These are phyloP conservation scores for Melaleuca alternifolia DNA, from an alignment of 345 rosid genomes.

Conservation along the genomic window DNA sequence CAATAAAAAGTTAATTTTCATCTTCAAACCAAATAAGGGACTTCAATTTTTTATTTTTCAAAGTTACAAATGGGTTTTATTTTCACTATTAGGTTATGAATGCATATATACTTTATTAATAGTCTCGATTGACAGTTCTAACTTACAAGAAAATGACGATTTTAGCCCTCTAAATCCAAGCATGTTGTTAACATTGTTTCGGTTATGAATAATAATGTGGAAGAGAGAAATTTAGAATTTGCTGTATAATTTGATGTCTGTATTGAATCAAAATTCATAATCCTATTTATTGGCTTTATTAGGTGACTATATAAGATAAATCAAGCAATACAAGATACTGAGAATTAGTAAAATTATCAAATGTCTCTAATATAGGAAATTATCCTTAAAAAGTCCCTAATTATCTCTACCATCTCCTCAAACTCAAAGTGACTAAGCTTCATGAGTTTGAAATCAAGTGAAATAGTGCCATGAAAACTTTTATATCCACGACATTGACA, in stretches of 20 bases:
- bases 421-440: background rate
- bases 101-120: background rate
- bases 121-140: background rate
- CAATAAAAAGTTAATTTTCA: background rate
- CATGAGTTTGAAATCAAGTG: background rate
- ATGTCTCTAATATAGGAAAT: background rate
- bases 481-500: background rate
- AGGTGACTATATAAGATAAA: background rate
- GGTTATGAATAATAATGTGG: background rate
- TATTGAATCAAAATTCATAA: background rate
- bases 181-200: background rate
- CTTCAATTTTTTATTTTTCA: background rate
- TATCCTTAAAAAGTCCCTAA: background rate
- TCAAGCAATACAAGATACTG: background rate
- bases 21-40: background rate
- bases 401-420: background rate
- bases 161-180: background rate
- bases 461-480: background rate
- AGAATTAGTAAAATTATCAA: too few species aligned
- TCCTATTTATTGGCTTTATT: too few species aligned
- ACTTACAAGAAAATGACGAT: background rate
- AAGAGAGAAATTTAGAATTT: background rate
- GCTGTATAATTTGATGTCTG: background rate
- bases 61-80: background rate
- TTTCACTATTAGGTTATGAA: fast-evolving